Percentiles rank a stretch among this genome's conserved stretches.
These are phyloP conservation scores for Logfia minima DNA, from an alignment of 129 eudicot genomes.

Conservation along the genomic window DNA sequence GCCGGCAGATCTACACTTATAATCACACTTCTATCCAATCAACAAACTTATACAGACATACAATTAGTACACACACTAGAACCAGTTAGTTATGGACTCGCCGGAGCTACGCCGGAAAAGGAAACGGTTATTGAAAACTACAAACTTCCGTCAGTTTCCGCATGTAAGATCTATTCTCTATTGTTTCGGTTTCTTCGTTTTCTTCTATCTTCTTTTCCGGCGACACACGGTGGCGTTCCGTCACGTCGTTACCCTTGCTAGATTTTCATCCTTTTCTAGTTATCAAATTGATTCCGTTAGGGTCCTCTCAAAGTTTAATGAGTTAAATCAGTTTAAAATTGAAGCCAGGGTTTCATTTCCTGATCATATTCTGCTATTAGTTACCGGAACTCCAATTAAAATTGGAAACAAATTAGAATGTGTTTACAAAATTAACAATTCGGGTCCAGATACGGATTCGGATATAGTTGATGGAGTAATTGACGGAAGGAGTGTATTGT, in stretches of 20 bases:
- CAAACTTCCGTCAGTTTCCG: conserved; percentile 34
- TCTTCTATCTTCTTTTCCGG: conserved; percentile 43
- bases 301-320: conserved; percentile 3
- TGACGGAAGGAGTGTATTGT: conserved; percentile 37
- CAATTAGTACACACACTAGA: neutral
- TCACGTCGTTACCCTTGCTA: conserved; percentile 50
- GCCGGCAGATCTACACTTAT: conserved; percentile 11
- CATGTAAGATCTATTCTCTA: conserved; percentile 53
- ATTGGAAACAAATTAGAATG: conserved; percentile 41
- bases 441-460: conserved; percentile 13
- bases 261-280: conserved; percentile 39
- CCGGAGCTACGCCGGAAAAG: conserved; percentile 46
- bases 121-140: conserved; percentile 21
- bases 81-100: conserved; percentile 28
- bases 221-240: conserved; percentile 35
- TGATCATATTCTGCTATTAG: conserved; percentile 61
- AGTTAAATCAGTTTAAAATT: conserved; percentile 29
- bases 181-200: conserved; percentile 41
- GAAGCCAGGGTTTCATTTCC: conserved; percentile 72
- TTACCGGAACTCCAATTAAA: conserved; percentile 14
- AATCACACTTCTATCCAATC: neutral
- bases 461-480: conserved; percentile 21
- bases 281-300: conserved; percentile 26
- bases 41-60: neutral
- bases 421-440: conserved; percentile 43